Evolutionary conservation across 768 basidiomycete species (phyloP).

Genomic region (Neoboletus subvelutipes): DNA sequence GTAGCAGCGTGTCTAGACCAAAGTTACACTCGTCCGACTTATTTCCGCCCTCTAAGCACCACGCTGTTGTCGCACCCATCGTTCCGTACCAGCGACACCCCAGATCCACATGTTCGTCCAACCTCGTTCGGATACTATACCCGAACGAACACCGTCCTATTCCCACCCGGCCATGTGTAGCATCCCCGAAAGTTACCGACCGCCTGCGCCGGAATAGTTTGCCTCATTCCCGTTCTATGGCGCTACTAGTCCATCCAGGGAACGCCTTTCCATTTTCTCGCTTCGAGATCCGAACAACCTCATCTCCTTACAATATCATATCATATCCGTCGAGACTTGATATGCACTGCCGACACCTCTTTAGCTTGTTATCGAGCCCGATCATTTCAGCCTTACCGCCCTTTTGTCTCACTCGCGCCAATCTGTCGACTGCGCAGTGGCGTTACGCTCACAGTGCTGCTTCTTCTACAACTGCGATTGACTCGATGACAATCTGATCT

Average conservation of each 20-base stretch:
- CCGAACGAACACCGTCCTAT: conserved; percentile 11
- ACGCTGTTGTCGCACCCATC: conserved; percentile 15
- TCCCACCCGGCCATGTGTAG: conserved; percentile 4
- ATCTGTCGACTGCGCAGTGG: conserved; percentile 2
- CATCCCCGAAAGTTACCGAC: conserved; percentile 8
- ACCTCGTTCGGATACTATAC: conserved; percentile 4
- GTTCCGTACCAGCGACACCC: conserved; percentile 8
- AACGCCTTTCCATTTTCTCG: conserved; percentile 5
- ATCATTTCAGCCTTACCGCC: not conserved
- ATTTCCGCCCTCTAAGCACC: conserved; percentile 17
- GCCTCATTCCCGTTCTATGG: conserved; percentile 12
- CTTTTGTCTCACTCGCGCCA: not conserved
- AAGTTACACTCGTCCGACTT: no score
- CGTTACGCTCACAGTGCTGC: not conserved
- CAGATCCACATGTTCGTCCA: conserved; percentile 21
- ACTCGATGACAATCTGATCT: conserved; percentile 23
- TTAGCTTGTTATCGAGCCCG: not conserved
- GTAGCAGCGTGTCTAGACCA: not conserved
- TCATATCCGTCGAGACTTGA: conserved; percentile 15
- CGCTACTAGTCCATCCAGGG: conserved; percentile 6
- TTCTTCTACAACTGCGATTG: conserved; percentile 9
- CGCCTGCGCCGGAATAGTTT: conserved; percentile 3
- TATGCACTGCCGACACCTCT: not conserved
- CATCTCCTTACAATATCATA: not conserved
- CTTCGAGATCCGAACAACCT: conserved; percentile 13